A percentile compares a stretch with the other conserved stretches of the same genome.
These are phyloP conservation scores for Xylaria cubensis DNA, from an alignment of 495 filamentous ascomycete genomes.

Conservation along the genomic window DNA sequence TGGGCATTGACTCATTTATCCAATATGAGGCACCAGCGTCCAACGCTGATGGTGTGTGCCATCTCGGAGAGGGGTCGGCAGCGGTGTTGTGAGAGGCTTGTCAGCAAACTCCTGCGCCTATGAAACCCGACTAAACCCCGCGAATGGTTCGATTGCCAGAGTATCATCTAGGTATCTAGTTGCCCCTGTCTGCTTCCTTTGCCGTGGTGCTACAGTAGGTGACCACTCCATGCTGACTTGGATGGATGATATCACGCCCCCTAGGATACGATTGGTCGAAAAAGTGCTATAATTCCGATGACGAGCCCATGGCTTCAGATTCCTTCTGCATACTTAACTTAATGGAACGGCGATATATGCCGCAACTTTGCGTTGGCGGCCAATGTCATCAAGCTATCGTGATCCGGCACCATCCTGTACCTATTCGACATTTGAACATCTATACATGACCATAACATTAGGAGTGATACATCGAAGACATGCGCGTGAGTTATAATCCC, in stretches of 20 bases:
- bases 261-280: not conserved
- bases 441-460: no score
- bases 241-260: not conserved
- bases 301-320: not conserved
- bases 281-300: not conserved
- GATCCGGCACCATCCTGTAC: not conserved
- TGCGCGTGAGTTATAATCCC: not conserved
- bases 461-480: not conserved
- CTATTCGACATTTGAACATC: not conserved
- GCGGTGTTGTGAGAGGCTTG: not conserved
- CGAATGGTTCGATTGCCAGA: not conserved
- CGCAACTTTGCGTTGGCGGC: not conserved
- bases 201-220: not conserved
- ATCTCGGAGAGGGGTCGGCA: not conserved
- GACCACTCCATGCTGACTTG: not conserved
- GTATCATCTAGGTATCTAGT: not conserved
- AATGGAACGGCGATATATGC: not conserved
- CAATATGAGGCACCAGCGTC: not conserved
- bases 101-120: not conserved
- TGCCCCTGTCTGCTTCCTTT: not conserved
- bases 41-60: not conserved
- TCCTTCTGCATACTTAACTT: not conserved
- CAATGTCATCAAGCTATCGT: not conserved
- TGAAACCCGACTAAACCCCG: not conserved
- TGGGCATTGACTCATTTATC: not conserved